Percentiles rank a stretch among this genome's conserved stretches.
phyloP scores from a whole-genome alignment of 1,139 yeast species.

The Pichia kudriavzevii region DNA sequence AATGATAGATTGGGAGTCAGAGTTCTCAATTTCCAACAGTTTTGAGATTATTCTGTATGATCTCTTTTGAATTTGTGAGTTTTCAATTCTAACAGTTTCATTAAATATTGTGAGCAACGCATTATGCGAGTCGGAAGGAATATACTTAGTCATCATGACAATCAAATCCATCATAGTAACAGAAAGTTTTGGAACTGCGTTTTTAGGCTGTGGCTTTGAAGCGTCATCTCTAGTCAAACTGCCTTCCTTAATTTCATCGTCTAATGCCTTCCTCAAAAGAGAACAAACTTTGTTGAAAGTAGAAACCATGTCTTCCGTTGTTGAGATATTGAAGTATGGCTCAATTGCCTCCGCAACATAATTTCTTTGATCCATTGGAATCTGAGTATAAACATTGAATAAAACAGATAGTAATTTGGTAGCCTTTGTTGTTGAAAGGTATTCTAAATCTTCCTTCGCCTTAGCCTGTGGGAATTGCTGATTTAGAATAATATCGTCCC shows the following conservation, averaged over 20 bases:
- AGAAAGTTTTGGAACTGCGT: constrained; percentile 44
- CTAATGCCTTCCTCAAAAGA: constrained; percentile 66
- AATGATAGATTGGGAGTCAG: constrained; percentile 49
- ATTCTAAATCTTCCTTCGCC: constrained; percentile 52
- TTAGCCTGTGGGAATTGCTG: constrained; percentile 54
- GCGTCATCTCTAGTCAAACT: constrained; percentile 27
- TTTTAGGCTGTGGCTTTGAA: constrained; percentile 21
- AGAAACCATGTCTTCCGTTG: constrained; percentile 54
- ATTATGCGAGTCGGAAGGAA: constrained; percentile 62
- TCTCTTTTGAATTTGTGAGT: constrained; percentile 78
- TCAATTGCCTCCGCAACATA: constrained; percentile 82
- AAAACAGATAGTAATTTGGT: constrained; percentile 76
- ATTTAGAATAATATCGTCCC: constrained; percentile 50
- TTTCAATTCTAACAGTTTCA: constrained; percentile 50
- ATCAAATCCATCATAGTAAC: constrained; percentile 87
- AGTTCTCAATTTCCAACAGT: constrained; percentile 50
- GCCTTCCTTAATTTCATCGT: constrained; percentile 42
- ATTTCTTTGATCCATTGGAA: constrained; percentile 76
- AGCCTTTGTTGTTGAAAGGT: constrained; percentile 52
- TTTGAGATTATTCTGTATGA: constrained; percentile 74
- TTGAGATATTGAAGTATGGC: constrained; percentile 65
- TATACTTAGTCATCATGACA: constrained; percentile 78
- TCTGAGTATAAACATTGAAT: constrained; percentile 85
- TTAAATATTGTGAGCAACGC: constrained; percentile 75
- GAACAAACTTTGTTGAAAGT: constrained; percentile 86